These are phyloP conservation scores for Chlamydomonas applanata DNA, from an alignment of 139 green algal species.

Conservation along the genomic window DNA sequence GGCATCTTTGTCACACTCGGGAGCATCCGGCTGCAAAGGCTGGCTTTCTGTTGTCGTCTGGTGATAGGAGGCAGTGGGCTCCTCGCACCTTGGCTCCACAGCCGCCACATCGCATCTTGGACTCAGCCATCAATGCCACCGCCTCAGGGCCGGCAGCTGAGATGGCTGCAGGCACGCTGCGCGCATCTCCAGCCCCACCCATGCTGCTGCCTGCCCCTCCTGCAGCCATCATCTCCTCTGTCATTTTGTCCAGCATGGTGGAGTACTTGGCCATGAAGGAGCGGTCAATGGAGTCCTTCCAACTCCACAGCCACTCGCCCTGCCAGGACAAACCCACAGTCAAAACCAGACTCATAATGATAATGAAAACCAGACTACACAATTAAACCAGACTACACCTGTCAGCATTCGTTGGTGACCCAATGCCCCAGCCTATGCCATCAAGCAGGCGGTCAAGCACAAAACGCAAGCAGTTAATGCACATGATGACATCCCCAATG, in stretches of 20 bases:
- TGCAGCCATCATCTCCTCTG: conserved; percentile 11
- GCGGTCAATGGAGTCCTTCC: conserved; percentile 92
- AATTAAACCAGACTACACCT: too few species aligned
- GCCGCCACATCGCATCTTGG: conserved; percentile 87
- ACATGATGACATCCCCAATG: too few species aligned
- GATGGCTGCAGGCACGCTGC: conserved; percentile 22
- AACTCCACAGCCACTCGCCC: conserved; percentile 76
- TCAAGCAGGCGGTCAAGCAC: too few species aligned
- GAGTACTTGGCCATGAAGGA: conserved; percentile 85
- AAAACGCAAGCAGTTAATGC: too few species aligned
- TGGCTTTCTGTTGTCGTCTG: too few species aligned
- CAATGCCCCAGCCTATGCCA: too few species aligned
- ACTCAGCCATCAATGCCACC: conserved; percentile 34
- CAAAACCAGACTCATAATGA: too few species aligned
- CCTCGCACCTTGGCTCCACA: conserved; percentile 84
- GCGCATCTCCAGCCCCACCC: not conserved
- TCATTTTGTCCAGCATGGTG: conserved; percentile 12
- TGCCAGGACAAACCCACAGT: conserved; percentile 28
- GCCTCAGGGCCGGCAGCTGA: conserved; percentile 47
- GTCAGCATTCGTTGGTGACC: too few species aligned
- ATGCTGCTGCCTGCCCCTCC: not conserved
- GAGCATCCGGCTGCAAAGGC: too few species aligned
- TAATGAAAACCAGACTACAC: too few species aligned
- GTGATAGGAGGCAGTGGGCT: too few species aligned
- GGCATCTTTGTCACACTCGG: too few species aligned